Evolutionary conservation across 1,284 basidiomycete species (phyloP), one percentile per base, ranked within the genome.

Genomic region (Coniophora puteana): DNA sequence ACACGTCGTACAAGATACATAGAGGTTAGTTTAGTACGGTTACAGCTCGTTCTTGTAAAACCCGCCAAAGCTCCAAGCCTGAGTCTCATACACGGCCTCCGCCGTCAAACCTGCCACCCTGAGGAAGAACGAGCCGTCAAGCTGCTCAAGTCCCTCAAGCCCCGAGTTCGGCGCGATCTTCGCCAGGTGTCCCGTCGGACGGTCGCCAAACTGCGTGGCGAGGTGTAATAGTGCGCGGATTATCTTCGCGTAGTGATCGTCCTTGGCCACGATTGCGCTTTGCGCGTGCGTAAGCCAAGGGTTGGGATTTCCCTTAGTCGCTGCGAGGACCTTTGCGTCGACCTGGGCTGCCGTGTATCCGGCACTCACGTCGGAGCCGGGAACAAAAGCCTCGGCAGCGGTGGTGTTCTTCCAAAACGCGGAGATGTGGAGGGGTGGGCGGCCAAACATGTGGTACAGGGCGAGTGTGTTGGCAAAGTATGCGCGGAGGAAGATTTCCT

Each of bases 181-280:
- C n/a, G n/a, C n/a, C n/a, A n/a, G 46, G 18, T 44, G 39, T 10
- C 45, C 48, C 5, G 28, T 12, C 2, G 41, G 21, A 16, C 21
- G 27, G n/a, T 4, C 21, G 20, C 76, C 74, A 46, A 72, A 79
- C 25, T 69, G 43, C 12, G 51, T 42, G 0, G 65, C 65, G 50
- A 66, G 77, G 52, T 75, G 70, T 8, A 68, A 65, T 13, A 82
- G 57, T 6, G 78, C 59, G 14, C 79, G 67, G 50, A 75, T 68
- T 5, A 67, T 46, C 58, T 80, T 80, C 36, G 68, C 62, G 5
- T 80, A 48, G 53, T 83, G 79, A 44, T 79, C 75, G 49, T 80
- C 72, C 8, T 71, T 69, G 28, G 51, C 50, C 26, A 34, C 31
- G 23, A 49, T 35, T 8, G 48, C 40, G 11, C 48, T 43, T 29